phyloP scores from a whole-genome alignment of 1,284 basidiomycete genomes.

The Boletellus sp. region DNA sequence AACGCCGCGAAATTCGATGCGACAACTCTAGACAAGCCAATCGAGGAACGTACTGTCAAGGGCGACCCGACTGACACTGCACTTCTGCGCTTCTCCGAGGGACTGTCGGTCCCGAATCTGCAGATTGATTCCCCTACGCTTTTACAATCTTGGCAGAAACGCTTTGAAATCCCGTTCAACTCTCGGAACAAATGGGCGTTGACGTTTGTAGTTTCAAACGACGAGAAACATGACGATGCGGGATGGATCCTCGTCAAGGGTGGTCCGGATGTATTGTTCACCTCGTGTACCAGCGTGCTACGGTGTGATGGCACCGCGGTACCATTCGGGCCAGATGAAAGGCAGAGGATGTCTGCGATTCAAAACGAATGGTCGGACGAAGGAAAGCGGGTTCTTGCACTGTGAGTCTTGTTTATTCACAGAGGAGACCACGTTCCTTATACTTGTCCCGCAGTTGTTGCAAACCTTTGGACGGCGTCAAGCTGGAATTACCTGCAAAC shows the following conservation, averaged over 20 bases:
- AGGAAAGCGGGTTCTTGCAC: conserved; percentile 59
- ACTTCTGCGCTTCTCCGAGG: conserved; percentile 56
- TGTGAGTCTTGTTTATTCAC: conserved; percentile 25
- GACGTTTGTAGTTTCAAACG: conserved; percentile 13
- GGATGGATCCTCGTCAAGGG: conserved; percentile 50
- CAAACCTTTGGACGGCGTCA: conserved; percentile 30
- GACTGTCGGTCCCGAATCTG: conserved; percentile 29
- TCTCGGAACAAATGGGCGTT: conserved; percentile 68
- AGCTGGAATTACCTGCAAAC: conserved; percentile 30
- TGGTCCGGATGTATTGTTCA: conserved; percentile 58
- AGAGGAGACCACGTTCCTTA: not conserved
- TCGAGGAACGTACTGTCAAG: conserved; percentile 46
- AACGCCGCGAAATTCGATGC: conserved; percentile 58
- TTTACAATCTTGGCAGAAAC: conserved; percentile 26
- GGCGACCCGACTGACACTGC: conserved; percentile 66
- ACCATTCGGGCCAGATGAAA: conserved; percentile 33
- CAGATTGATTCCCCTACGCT: conserved; percentile 21
- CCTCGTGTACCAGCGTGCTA: conserved; percentile 41
- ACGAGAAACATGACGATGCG: conserved; percentile 3
- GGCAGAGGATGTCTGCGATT: conserved; percentile 33
- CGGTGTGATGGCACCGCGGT: conserved; percentile 36
- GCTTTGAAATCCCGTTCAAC: conserved; percentile 54
- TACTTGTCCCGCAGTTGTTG: conserved; percentile 8
- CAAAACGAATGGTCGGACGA: conserved; percentile 55
- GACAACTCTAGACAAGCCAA: conserved; percentile 30